Base-by-base conservation (phyloP, 306 rosid genomes). In the Elaeagnus macrophylla region DNA sequence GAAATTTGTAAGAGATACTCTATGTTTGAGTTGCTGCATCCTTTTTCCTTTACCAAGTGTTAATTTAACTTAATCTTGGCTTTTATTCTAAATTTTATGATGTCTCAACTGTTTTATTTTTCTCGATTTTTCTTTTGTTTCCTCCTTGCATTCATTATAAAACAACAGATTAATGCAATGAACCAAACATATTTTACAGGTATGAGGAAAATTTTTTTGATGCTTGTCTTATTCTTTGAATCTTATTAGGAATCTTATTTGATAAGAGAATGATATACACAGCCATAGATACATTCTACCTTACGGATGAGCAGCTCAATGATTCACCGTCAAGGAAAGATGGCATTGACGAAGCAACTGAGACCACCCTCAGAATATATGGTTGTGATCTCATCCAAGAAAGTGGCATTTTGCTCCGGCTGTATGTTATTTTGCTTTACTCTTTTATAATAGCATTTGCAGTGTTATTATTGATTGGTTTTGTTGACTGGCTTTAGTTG, bases 381-480 rank as follows among this genome's bases (percentile, higher is more conserved):
- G 97, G 97, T 67, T 91, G 95, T 43, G 99, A 87, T 84, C 94
- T 91, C 72, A 72, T 91, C 52, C 99, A 91, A 68, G 96, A 91
- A 66, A 86, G 95, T 57, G 99, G 96, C 70, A 91, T 91, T 71
- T 73, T 91, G 74, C 96, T 91, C 59, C 70, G 77, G 52, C 37
- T 87, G 95, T 91, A 87, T 67, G 74, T 67, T 74, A 2, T 11
- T 59, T 60, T 68, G 68, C 57, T 6, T 16, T 12, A 12, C 58
- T 14, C n/a, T 45, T 45, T 59, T 55, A 42, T n/a, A 1, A 37
- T 63, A 35, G 10, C 42, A 42, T 46, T 47, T 20, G 5, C 11
- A 12, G 0, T 15, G 0, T 32, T 17, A 39, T 15, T n/a, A 49
- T 61, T 59, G 61, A 55, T 39, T 38, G 45, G 18, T 42, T 45